Evolutionary conservation across 1,284 basidiomycete genomes (phyloP), one percentile per base, ranked within the genome.

Genomic region (Xerocomus minutiporus): DNA sequence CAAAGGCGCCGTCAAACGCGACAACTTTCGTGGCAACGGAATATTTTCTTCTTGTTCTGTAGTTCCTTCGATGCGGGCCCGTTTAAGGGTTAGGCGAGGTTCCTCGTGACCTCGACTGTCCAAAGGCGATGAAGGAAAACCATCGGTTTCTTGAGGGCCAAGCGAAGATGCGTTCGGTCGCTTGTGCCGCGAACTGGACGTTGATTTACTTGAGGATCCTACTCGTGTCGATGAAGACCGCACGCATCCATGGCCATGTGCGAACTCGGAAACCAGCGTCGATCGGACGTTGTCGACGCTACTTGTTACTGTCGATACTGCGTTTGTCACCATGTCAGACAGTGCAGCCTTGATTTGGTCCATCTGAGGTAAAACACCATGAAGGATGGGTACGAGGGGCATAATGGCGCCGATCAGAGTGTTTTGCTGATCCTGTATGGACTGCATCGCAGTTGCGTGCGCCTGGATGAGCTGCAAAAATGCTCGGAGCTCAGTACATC

Each of bases 321-420:
- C 62, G 29, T 50, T 53, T 1, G 52, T 48, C 8, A 66, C 53
- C 48, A 51, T 49, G 23, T 65, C 61, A 0, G 57, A 51, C 4
- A 68, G 23, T 11, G 48, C 32, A 3, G 40, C 17, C 52, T 60
- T 69, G 49, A 60, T 53, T 28, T 62, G 62, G 13, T 84, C 79
- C 47, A 86, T 73, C 55, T 84, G 80, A 0, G 78, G 63, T 2
- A 83, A 78, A 26, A 86, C 56, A 5, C 77, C 70, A 50, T 85
- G 81, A 4, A 86, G 55, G 8, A 83, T 67, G 20, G 84, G 81
- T 6, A 83, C 64, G 9, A 87, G 62, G 5, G 85, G 82, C 0
- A 77, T 56, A 3, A 87, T 63, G 15, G 78, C 69, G 17, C 78
- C 61, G 2, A 85, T 62, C 15, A 67, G 36, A 0, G 75, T 70